phyloP scores from a whole-genome alignment of 2,329 filamentous ascomycete species.

The Fusarium setosum region DNA sequence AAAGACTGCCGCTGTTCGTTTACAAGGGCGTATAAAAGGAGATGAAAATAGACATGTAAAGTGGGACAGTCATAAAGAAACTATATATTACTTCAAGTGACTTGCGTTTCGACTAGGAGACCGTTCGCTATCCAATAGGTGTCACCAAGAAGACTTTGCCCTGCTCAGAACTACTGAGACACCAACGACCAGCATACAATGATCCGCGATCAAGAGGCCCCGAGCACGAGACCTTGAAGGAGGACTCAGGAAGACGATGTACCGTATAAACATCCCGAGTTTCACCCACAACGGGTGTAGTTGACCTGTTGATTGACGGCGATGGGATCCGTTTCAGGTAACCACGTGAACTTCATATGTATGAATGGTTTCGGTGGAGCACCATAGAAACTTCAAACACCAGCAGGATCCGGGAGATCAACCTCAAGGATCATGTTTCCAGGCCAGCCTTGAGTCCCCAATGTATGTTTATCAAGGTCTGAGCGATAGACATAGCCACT shows the following conservation, averaged over 20 bases:
- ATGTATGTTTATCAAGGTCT: not conserved
- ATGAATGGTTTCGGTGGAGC: not conserved
- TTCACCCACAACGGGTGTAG: too few species aligned
- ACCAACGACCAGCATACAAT: too few species aligned
- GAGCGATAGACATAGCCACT: not conserved
- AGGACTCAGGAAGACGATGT: too few species aligned
- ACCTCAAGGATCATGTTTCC: not conserved
- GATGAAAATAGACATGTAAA: not conserved
- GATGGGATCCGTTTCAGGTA: conserved; percentile 6
- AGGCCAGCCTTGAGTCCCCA: not conserved
- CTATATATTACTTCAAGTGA: not conserved
- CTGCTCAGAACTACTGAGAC: too few species aligned
- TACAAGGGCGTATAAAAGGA: not conserved
- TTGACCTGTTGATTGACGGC: too few species aligned
- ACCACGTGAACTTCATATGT: not conserved
- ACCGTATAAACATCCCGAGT: too few species aligned
- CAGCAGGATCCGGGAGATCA: not conserved
- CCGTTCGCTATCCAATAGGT: too few species aligned
- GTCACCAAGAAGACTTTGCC: too few species aligned
- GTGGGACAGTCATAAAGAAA: not conserved
- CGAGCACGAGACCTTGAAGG: too few species aligned
- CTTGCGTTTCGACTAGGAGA: too few species aligned
- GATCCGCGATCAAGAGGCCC: too few species aligned
- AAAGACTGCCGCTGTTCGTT: not conserved
- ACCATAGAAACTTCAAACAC: not conserved